These are phyloP conservation scores for Apiospora sp. DNA, from an alignment of 2,329 filamentous ascomycete genomes.

Conservation along the genomic window DNA sequence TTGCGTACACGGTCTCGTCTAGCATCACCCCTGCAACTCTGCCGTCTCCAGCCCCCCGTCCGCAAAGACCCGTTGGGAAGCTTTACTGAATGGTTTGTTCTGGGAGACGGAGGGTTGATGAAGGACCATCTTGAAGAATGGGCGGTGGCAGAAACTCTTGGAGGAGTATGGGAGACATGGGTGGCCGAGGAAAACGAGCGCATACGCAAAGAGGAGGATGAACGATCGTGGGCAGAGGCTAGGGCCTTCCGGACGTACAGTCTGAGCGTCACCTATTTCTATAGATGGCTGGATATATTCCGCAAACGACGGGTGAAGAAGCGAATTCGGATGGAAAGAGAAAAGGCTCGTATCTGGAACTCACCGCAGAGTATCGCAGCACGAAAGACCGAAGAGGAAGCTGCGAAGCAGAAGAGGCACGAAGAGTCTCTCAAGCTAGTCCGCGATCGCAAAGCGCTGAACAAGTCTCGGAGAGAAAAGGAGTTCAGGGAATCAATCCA, in stretches of 20 bases:
- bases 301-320: slow-evolving; percentile 56
- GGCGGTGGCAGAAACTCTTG: slow-evolving; percentile 55
- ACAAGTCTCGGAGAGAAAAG: slow-evolving; percentile 31
- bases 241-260: slow-evolving; percentile 57
- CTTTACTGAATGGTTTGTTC: slow-evolving; percentile 63
- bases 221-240: slow-evolving; percentile 54
- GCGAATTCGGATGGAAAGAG: slow-evolving; percentile 60
- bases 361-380: slow-evolving; percentile 38
- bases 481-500: slow-evolving; percentile 34
- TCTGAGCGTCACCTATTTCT: slow-evolving; percentile 63
- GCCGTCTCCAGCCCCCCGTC: slow-evolving; percentile 28
- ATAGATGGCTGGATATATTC: slow-evolving; percentile 60
- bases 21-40: slow-evolving; percentile 21
- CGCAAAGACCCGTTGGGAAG: slow-evolving; percentile 54
- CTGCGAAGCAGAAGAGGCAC: slow-evolving; percentile 33
- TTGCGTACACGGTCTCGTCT: not conserved
- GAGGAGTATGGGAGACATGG: slow-evolving; percentile 50
- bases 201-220: slow-evolving; percentile 56
- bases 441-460: slow-evolving; percentile 31
- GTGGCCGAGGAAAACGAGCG: slow-evolving; percentile 51
- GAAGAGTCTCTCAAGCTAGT: slow-evolving; percentile 38
- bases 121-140: slow-evolving; percentile 55
- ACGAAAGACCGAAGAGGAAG: slow-evolving; percentile 35
- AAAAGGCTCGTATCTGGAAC: slow-evolving; percentile 57
- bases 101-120: slow-evolving; percentile 61